Evolutionary conservation across 495 filamentous ascomycete genomes (phyloP).

Genomic region (Amniculicola lignicola): DNA sequence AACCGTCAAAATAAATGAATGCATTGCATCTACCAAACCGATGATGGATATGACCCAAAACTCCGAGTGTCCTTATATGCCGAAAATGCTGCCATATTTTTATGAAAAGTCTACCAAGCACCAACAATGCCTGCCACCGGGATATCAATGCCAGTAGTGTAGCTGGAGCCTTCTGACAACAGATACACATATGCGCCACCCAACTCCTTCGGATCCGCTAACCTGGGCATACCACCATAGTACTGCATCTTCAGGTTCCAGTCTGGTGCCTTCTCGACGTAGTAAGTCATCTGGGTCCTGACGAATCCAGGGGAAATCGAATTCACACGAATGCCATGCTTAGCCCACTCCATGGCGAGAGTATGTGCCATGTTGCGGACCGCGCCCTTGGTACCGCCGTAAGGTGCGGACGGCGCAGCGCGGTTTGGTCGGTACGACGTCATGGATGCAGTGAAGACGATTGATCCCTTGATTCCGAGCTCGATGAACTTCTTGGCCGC

Average conservation of each 20-base stretch:
- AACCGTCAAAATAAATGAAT: too few species aligned
- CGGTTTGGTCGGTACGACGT: slow-evolving; percentile 50
- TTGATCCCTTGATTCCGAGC: slow-evolving; percentile 45
- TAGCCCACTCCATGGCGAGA: slow-evolving; percentile 50
- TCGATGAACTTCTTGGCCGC: slow-evolving; percentile 46
- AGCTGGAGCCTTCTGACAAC: slow-evolving; percentile 74
- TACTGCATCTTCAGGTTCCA: slow-evolving; percentile 54
- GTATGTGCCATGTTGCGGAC: slow-evolving; percentile 44
- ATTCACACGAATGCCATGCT: slow-evolving; percentile 64
- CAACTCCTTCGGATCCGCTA: slow-evolving; percentile 71
- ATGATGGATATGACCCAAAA: too few species aligned
- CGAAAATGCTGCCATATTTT: too few species aligned
- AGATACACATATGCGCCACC: slow-evolving; percentile 85
- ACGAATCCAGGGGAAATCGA: slow-evolving; percentile 83
- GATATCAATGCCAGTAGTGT: slow-evolving; percentile 78
- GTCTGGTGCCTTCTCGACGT: slow-evolving; percentile 52
- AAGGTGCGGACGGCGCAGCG: slow-evolving; percentile 36
- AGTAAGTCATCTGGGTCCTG: slow-evolving; percentile 72
- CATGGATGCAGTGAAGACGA: slow-evolving; percentile 50
- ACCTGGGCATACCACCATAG: slow-evolving; percentile 58
- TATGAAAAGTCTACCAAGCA: slow-evolving; percentile 47
- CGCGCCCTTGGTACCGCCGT: slow-evolving; percentile 39
- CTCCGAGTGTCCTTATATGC: too few species aligned
- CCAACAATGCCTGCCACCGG: slow-evolving; percentile 56
- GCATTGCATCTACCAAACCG: too few species aligned